Evolutionary conservation across 164 flowering plant genomes (phyloP).

Genomic region (Akebia trifoliata): DNA sequence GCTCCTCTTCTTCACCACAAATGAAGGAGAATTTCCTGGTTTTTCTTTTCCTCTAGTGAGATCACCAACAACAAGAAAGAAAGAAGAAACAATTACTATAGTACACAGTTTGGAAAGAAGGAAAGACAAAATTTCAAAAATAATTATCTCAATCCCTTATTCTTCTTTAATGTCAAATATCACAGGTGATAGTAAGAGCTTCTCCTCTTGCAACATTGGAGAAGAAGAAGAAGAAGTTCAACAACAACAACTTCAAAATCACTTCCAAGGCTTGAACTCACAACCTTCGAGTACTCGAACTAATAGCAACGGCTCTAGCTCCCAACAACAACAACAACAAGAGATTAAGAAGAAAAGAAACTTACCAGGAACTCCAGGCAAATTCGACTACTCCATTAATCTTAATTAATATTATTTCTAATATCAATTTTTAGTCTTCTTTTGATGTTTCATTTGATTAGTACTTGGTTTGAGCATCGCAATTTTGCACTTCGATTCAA

Average conservation of each 20-base stretch:
- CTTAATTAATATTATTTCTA: neutral
- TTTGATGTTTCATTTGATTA: neutral
- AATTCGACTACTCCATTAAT: conserved; percentile 12
- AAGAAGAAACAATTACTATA: neutral
- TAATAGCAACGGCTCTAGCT: conserved; percentile 40
- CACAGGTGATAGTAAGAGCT: conserved; percentile 66
- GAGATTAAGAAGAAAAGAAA: conserved; percentile 66
- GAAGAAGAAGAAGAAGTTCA: conserved; percentile 35
- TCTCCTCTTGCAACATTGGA: conserved; percentile 55
- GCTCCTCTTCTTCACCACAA: too few relatives aligned
- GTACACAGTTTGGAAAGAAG: conserved; percentile 1
- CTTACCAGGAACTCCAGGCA: conserved; percentile 90
- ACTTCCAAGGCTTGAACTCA: conserved; percentile 27
- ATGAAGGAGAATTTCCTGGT: too few relatives aligned
- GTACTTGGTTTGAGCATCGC: neutral
- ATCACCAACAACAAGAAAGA: conserved; percentile 3
- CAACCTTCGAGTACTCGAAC: conserved; percentile 16
- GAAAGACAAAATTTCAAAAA: neutral
- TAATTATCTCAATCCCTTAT: neutral
- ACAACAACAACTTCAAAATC: conserved; percentile 23
- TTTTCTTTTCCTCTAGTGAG: neutral
- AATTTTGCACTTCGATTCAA: neutral
- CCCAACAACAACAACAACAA: conserved; percentile 25
- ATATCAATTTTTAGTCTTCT: neutral
- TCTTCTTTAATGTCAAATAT: conserved; percentile 51